Conservation (phyloP, 2,329 filamentous ascomycete genomes). For the Microthyrium microscopicum region DNA sequence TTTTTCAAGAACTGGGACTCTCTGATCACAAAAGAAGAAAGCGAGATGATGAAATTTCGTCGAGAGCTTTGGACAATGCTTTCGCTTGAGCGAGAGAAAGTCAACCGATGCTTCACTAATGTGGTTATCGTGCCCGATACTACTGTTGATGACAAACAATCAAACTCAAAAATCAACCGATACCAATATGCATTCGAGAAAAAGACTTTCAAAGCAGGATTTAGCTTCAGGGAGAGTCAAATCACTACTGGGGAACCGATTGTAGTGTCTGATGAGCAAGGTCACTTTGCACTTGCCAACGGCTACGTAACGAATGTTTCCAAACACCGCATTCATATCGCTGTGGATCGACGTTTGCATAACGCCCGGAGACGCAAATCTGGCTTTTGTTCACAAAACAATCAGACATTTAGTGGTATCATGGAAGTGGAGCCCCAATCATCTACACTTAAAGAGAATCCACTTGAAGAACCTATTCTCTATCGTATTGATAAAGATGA, state of each 20-base stretch:
- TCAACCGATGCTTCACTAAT: slow-evolving; percentile 78
- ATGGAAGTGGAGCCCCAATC: slow-evolving; percentile 50
- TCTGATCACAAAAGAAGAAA: slow-evolving; percentile 85
- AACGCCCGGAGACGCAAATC: slow-evolving; percentile 61
- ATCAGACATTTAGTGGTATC: slow-evolving; percentile 79
- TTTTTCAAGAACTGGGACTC: slow-evolving; percentile 96
- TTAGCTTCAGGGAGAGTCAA: slow-evolving; percentile 86
- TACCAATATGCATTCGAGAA: slow-evolving; percentile 78
- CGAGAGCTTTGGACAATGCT: slow-evolving; percentile 94
- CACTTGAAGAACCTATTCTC: slow-evolving; percentile 35
- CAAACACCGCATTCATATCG: slow-evolving; percentile 63
- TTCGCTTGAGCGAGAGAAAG: slow-evolving; percentile 70
- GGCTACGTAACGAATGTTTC: slow-evolving; percentile 72
- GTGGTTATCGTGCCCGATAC: slow-evolving; percentile 71
- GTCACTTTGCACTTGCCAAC: slow-evolving; percentile 86
- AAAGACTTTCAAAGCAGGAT: slow-evolving; percentile 39
- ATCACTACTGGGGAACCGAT: slow-evolving; percentile 76
- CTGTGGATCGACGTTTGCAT: slow-evolving; percentile 78
- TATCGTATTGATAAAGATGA: slow-evolving; percentile 96
- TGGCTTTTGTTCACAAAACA: slow-evolving; percentile 58
- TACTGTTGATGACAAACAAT: slow-evolving; percentile 49
- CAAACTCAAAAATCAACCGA: slow-evolving; percentile 77
- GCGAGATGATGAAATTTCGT: slow-evolving; percentile 69
- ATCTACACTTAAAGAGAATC: slow-evolving; percentile 3
- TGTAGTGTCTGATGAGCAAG: slow-evolving; percentile 89